A percentile compares a stretch with the other conserved stretches of the same genome.
Evolutionary conservation across 495 filamentous ascomycete species (phyloP).

Genomic region (Aspergillus hancockii): DNA sequence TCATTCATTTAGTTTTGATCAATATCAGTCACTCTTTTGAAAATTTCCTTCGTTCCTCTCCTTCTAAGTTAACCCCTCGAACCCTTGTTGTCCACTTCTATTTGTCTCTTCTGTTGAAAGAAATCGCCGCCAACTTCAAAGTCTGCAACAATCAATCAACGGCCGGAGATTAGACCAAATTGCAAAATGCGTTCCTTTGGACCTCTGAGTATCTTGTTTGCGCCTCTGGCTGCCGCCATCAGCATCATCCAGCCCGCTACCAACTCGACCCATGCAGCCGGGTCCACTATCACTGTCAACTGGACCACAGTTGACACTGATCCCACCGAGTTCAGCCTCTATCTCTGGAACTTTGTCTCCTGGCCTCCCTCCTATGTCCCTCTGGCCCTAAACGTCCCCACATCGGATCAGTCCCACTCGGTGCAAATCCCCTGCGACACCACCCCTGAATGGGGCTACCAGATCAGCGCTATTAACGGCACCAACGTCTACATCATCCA

Average conservation of each 20-base stretch:
- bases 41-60: not conserved
- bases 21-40: not conserved
- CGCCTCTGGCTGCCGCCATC: slow-evolving; percentile 22
- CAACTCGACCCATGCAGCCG: slow-evolving; percentile 38
- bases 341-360: slow-evolving; percentile 52
- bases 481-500: slow-evolving; percentile 52
- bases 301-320: slow-evolving; percentile 51
- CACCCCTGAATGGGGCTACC: slow-evolving; percentile 42
- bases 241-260: slow-evolving; percentile 23
- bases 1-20: not conserved
- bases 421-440: slow-evolving; percentile 46
- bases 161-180: too few relatives aligned
- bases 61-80: not conserved
- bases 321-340: slow-evolving; percentile 42
- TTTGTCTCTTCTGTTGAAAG: too few relatives aligned
- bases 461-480: slow-evolving; percentile 52
- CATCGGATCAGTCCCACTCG: slow-evolving; percentile 25
- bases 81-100: not conserved
- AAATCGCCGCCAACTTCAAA: too few relatives aligned
- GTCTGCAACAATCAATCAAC: too few relatives aligned
- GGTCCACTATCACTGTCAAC: slow-evolving; percentile 32
- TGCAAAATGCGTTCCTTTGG: slow-evolving; percentile 12
- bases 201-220: slow-evolving; percentile 4
- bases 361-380: slow-evolving; percentile 46
- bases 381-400: slow-evolving; percentile 37